These are phyloP conservation scores for Acaromyces ingoldii DNA, from an alignment of 1,284 basidiomycete genomes.

Conservation along the genomic window DNA sequence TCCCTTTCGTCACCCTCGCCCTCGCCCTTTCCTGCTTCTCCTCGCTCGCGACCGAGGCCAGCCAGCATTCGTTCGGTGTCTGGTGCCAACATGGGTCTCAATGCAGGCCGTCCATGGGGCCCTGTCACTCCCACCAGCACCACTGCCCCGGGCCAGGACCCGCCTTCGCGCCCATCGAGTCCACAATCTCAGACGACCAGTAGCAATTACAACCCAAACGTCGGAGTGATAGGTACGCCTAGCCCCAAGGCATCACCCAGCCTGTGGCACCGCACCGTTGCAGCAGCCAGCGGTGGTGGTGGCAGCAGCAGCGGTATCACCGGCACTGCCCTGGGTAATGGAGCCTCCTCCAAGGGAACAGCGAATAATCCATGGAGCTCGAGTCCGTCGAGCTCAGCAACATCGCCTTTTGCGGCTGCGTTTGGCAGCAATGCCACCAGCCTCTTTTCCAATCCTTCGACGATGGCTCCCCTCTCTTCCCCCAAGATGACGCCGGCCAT, in stretches of 20 bases:
- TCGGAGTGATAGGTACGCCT: too few relatives aligned
- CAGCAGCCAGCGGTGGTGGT: too few relatives aligned
- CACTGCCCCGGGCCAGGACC: background rate
- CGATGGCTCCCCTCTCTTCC: too few relatives aligned
- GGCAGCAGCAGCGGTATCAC: too few relatives aligned
- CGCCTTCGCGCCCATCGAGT: background rate
- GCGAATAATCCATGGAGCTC: too few relatives aligned
- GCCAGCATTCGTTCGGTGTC: constrained; percentile 32
- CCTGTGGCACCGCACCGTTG: background rate
- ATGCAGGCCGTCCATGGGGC: constrained; percentile 35
- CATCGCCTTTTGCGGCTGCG: too few relatives aligned
- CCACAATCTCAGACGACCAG: background rate
- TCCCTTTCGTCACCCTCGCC: constrained; percentile 20
- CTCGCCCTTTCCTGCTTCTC: constrained; percentile 6
- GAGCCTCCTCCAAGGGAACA: too few relatives aligned
- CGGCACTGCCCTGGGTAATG: too few relatives aligned
- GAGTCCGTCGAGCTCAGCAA: too few relatives aligned
- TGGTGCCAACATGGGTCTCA: constrained; percentile 5
- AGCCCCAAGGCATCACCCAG: constrained; percentile 4
- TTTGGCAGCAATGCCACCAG: too few relatives aligned
- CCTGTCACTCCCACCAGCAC: constrained; percentile 12
- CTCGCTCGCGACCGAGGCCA: constrained; percentile 13
- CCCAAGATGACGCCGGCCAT: too few relatives aligned
- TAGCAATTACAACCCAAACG: background rate
- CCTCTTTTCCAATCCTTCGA: too few relatives aligned